A percentile compares a stretch with the other conserved stretches of the same genome.
Evolutionary conservation across 2,329 filamentous ascomycete species (phyloP).

Genomic region (Sclerotinia trifoliorum): DNA sequence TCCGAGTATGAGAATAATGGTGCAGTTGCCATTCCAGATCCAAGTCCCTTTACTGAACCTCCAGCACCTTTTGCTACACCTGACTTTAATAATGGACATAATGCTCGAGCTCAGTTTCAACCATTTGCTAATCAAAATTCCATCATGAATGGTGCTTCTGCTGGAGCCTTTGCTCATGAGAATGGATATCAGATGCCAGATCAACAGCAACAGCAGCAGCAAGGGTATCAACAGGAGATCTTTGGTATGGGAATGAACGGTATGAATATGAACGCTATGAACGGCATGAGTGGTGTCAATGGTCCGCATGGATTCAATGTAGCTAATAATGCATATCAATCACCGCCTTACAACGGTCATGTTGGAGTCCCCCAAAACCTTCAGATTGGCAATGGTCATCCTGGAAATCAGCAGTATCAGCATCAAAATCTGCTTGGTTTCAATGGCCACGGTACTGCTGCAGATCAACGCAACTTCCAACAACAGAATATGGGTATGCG

Average conservation of each 20-base stretch:
- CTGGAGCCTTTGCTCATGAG: background rate
- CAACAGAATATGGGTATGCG: constrained; percentile 14
- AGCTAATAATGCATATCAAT: background rate
- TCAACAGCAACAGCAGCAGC: constrained; percentile 2
- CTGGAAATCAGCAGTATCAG: constrained; percentile 2
- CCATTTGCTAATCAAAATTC: constrained; percentile 1
- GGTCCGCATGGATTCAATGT: constrained; percentile 2
- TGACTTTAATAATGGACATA: background rate
- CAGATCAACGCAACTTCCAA: background rate
- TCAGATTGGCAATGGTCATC: background rate
- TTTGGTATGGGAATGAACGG: background rate
- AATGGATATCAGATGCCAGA: background rate
- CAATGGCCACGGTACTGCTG: constrained; percentile 1
- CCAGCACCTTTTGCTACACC: constrained; percentile 21
- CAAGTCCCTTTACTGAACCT: constrained; percentile 16
- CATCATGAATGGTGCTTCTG: background rate
- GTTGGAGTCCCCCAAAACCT: background rate
- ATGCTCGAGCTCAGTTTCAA: constrained; percentile 13
- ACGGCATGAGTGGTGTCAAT: background rate
- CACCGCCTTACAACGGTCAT: constrained; percentile 10
- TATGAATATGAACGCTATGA: background rate
- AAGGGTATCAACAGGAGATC: constrained; percentile 1
- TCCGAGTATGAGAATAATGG: constrained; percentile 16
- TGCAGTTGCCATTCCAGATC: constrained; percentile 8
- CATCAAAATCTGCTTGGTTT: constrained; percentile 9